Percentiles rank a stretch among this genome's conserved stretches.
Evolutionary conservation across 2,329 filamentous ascomycete species (phyloP).

Genomic region (Colletotrichum gigasporum): DNA sequence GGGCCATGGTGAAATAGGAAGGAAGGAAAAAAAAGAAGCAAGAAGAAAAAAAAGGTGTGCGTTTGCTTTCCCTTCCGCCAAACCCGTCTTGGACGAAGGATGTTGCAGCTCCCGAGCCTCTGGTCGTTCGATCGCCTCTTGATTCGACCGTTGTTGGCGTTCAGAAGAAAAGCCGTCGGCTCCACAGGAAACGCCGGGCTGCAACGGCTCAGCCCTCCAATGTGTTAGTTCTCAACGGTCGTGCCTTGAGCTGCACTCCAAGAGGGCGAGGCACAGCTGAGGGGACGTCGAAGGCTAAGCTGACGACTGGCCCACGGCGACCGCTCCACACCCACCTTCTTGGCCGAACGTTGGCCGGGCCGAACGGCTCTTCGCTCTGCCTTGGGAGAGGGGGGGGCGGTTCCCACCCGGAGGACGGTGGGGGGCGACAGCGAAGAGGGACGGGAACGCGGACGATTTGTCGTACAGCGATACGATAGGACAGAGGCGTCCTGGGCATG

Average conservation of each 20-base stretch:
- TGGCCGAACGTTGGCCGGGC: slow-evolving; percentile 16
- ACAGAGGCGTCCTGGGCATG: slow-evolving; percentile 15
- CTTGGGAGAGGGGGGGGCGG: too few species aligned
- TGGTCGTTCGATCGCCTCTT: not conserved
- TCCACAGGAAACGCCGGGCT: slow-evolving; percentile 3
- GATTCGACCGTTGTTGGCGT: not conserved
- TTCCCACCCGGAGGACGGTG: slow-evolving; percentile 10
- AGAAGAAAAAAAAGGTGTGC: too few species aligned
- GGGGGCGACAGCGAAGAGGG: not conserved
- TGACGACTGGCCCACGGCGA: not conserved
- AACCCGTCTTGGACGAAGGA: not conserved
- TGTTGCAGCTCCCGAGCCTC: not conserved
- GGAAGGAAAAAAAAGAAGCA: not conserved
- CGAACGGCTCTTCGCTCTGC: slow-evolving; percentile 10
- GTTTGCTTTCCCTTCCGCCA: not conserved
- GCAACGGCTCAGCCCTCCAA: slow-evolving; percentile 8
- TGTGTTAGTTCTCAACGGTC: not conserved
- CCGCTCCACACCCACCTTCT: slow-evolving; percentile 1
- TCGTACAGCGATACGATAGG: slow-evolving; percentile 17
- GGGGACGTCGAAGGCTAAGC: too few species aligned
- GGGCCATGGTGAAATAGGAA: not conserved
- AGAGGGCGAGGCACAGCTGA: too few species aligned
- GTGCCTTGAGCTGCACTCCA: not conserved
- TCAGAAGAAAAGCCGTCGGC: not conserved
- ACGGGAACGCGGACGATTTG: not conserved